Conservation (phyloP, 345 rosid species). For the Aquilaria sinensis region DNA sequence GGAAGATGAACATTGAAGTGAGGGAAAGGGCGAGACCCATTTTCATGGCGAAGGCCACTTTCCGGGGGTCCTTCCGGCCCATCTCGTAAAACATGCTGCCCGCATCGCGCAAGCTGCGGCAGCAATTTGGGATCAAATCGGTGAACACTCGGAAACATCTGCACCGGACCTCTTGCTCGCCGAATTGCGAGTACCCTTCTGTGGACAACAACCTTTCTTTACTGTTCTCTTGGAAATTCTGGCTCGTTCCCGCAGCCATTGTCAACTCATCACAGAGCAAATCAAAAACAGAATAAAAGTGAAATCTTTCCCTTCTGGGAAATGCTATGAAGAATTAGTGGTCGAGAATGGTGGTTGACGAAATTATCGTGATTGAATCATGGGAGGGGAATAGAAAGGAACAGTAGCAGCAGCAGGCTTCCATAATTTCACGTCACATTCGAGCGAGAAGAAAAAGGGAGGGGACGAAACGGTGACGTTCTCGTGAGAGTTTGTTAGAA, state of each 20-base stretch:
- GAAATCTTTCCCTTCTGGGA: too few relatives aligned
- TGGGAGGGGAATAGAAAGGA: too few relatives aligned
- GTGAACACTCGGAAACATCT: conserved; percentile 40
- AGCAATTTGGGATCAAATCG: conserved; percentile 26
- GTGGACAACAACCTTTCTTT: conserved; percentile 53
- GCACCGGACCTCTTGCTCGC: conserved; percentile 25
- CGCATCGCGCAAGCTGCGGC: conserved; percentile 26
- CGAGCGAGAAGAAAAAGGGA: too few relatives aligned
- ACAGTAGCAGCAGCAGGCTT: too few relatives aligned
- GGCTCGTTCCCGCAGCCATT: conserved; percentile 35
- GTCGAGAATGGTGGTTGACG: too few relatives aligned
- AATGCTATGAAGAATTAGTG: too few relatives aligned
- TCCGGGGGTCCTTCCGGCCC: conserved; percentile 68
- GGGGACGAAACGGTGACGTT: too few relatives aligned
- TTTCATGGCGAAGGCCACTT: conserved; percentile 49
- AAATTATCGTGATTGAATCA: too few relatives aligned
- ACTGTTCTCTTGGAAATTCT: conserved; percentile 35
- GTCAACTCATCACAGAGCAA: background rate
- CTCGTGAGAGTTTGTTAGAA: too few relatives aligned
- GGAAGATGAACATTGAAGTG: conserved; percentile 48
- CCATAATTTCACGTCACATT: too few relatives aligned
- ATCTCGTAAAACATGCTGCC: conserved; percentile 32
- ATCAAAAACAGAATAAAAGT: background rate
- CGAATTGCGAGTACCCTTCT: conserved; percentile 42
- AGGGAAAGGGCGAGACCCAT: conserved; percentile 64